Percentiles rank a stretch among this genome's conserved stretches.
Evolutionary conservation across 768 basidiomycete species (phyloP).

Genomic region (Holtermanniella nyarrowii): DNA sequence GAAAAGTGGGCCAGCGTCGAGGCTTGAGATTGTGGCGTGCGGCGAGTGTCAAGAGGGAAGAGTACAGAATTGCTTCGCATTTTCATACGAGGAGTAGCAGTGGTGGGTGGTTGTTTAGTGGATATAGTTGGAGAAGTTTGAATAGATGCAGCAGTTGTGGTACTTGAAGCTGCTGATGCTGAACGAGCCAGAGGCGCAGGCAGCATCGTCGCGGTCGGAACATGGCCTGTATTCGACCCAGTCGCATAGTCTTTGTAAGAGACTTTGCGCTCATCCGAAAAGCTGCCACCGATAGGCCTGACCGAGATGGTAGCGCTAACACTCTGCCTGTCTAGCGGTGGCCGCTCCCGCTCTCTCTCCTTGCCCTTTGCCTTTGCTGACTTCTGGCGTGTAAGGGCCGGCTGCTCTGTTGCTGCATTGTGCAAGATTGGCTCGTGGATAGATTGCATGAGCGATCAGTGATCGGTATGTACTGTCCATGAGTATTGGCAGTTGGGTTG

Average conservation of each 20-base stretch:
- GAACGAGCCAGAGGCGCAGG: not conserved
- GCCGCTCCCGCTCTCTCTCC: constrained; percentile 6
- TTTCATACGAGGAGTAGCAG: not conserved
- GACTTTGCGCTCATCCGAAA: constrained; percentile 17
- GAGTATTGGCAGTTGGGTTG: too few relatives aligned
- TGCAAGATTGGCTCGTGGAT: too few relatives aligned
- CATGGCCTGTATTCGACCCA: not conserved
- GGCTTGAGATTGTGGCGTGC: constrained; percentile 4
- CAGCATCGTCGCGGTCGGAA: not conserved
- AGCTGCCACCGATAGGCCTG: constrained; percentile 15
- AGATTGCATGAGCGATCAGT: too few relatives aligned
- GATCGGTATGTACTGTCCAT: too few relatives aligned
- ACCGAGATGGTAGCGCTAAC: constrained; percentile 30
- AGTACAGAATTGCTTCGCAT: constrained; percentile 21
- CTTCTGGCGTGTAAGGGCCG: not conserved
- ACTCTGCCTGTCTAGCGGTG: constrained; percentile 9
- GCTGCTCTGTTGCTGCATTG: too few relatives aligned
- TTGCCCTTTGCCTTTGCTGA: constrained; percentile 7
- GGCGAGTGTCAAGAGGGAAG: constrained; percentile 9
- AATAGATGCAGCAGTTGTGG: not conserved
- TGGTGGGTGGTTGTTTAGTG: not conserved
- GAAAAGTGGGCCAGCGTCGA: constrained; percentile 37
- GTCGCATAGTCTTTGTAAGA: not conserved
- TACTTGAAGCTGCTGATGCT: not conserved
- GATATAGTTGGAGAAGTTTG: not conserved